A percentile compares a stretch with the other conserved stretches of the same genome.
These are phyloP conservation scores for Hamamelis virginiana DNA, from an alignment of 164 flowering plant genomes.

Conservation along the genomic window DNA sequence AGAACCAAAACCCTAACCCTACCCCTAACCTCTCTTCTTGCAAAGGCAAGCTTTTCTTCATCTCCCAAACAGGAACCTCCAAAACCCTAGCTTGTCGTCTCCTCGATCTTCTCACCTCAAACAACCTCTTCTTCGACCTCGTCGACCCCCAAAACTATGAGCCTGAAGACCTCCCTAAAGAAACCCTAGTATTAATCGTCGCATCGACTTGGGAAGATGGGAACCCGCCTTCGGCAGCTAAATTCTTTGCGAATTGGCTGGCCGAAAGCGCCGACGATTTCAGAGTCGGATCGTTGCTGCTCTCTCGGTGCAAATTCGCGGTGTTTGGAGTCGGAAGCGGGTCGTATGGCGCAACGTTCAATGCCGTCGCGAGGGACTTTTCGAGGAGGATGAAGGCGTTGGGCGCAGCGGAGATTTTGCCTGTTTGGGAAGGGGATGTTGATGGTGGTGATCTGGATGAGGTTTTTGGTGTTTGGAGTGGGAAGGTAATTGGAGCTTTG, in stretches of 20 bases:
- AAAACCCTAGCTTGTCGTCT: slow-evolving; percentile 80
- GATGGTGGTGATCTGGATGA: slow-evolving; percentile 73
- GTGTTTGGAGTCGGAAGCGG: slow-evolving; percentile 92
- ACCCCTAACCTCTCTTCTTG: slow-evolving; percentile 12
- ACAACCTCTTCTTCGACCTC: slow-evolving; percentile 50
- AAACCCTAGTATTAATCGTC: slow-evolving; percentile 57
- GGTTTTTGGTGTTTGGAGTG: slow-evolving; percentile 70
- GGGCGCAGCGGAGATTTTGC: slow-evolving; percentile 67
- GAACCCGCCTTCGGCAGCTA: slow-evolving; percentile 49
- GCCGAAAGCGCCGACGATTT: slow-evolving; percentile 82
- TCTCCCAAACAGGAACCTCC: slow-evolving; percentile 88
- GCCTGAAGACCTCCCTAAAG: slow-evolving; percentile 87
- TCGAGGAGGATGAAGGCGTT: slow-evolving; percentile 52
- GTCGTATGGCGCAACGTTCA: slow-evolving; percentile 64
- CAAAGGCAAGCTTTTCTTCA: slow-evolving; percentile 64
- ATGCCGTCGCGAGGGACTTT: slow-evolving; percentile 64
- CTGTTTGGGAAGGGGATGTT: slow-evolving; percentile 69
- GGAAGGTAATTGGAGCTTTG: slow-evolving; percentile 45
- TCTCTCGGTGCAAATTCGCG: slow-evolving; percentile 62
- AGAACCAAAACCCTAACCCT: slow-evolving; percentile 30
- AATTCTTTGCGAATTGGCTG: slow-evolving; percentile 75
- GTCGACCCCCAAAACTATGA: slow-evolving; percentile 73
- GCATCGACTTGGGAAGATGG: slow-evolving; percentile 98
- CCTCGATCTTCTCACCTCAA: slow-evolving; percentile 32
- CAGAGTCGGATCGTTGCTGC: slow-evolving; percentile 69